Evolutionary conservation across 1,284 basidiomycete genomes (phyloP).

Genomic region (Ustilago tritici): DNA sequence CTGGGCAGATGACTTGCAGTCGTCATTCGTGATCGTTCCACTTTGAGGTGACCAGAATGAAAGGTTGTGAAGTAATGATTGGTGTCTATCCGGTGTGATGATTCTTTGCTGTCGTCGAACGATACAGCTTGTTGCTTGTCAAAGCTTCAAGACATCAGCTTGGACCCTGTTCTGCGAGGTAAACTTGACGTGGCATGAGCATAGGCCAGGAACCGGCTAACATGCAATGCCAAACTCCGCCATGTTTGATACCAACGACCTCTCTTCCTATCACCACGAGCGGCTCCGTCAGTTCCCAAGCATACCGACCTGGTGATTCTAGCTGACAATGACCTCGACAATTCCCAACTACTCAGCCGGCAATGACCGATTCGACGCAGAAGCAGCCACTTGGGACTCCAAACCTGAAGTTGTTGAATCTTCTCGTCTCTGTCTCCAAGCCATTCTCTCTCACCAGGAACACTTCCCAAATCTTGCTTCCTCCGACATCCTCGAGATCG

Average conservation of each 20-base stretch:
- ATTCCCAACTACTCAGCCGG: conserved; percentile 46
- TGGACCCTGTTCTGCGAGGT: conserved; percentile 20
- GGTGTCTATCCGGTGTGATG: too few relatives aligned
- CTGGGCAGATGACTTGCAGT: too few relatives aligned
- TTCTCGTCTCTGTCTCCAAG: conserved; percentile 28
- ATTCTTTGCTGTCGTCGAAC: too few relatives aligned
- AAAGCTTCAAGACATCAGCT: too few relatives aligned
- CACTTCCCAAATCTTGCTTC: conserved; percentile 17
- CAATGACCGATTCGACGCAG: conserved; percentile 46
- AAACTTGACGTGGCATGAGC: background rate
- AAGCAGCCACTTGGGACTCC: conserved; percentile 46
- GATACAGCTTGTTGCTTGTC: background rate
- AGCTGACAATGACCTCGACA: background rate
- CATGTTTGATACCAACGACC: background rate
- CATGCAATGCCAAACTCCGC: background rate
- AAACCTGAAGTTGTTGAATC: conserved; percentile 46
- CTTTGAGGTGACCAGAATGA: too few relatives aligned
- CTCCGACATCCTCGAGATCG: conserved; percentile 35
- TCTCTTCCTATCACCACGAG: background rate
- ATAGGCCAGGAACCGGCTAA: background rate
- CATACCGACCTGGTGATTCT: background rate
- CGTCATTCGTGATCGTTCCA: too few relatives aligned
- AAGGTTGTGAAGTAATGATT: too few relatives aligned
- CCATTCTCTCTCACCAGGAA: conserved; percentile 16
- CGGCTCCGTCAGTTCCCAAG: background rate